Evolutionary conservation across 768 basidiomycete species (phyloP).

Genomic region (Termitomyces sp.): DNA sequence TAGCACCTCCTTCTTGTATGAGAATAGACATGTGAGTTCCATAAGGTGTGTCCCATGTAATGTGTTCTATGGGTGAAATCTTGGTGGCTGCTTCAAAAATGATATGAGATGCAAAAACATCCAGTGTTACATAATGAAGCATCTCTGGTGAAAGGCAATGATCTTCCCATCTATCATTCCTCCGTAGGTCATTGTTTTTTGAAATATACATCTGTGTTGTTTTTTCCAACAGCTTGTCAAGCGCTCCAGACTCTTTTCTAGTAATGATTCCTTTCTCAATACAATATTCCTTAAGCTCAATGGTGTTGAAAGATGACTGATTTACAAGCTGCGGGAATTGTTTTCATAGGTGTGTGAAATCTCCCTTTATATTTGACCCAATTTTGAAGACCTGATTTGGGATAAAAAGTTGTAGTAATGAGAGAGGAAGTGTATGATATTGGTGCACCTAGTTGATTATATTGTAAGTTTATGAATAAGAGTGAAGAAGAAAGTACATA

Average conservation of each 20-base stretch:
- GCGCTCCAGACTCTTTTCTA: background rate
- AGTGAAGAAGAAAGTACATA: background rate
- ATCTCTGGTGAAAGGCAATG: background rate
- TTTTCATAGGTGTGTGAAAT: background rate
- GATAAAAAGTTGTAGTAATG: background rate
- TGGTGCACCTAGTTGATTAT: background rate
- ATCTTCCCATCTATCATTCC: background rate
- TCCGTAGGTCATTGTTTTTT: background rate
- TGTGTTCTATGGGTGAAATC: background rate
- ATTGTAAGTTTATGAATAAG: background rate
- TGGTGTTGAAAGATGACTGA: background rate
- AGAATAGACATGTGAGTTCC: background rate
- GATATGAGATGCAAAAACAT: background rate
- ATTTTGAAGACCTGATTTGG: conserved; percentile 1
- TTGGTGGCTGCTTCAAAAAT: background rate
- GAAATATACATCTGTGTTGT: background rate
- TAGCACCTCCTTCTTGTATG: background rate
- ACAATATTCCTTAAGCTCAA: conserved; percentile 7
- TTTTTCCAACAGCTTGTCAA: background rate
- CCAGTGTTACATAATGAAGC: background rate
- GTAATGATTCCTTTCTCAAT: background rate
- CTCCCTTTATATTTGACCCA: background rate
- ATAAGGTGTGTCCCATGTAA: background rate
- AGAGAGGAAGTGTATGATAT: background rate
- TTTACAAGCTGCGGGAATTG: conserved; percentile 1